Base-by-base conservation (phyloP, 2,329 filamentous ascomycete species). In the Boeremia lycopersici region DNA sequence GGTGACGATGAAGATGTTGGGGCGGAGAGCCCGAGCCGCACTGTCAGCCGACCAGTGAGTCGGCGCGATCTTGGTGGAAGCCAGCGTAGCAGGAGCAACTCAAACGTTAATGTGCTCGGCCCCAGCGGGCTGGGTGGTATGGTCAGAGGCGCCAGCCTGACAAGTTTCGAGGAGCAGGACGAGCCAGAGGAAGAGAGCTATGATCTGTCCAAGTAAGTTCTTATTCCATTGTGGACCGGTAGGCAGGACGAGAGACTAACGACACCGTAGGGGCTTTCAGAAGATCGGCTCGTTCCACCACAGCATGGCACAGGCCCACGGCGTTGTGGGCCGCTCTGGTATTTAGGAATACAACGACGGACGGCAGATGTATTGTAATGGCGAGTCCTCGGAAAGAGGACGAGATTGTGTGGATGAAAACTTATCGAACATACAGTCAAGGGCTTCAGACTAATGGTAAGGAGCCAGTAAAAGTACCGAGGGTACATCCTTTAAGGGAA, bases 221-320 rank as follows among this genome's bases (percentile, higher is more conserved):
- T 23, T 23, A 23, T 23, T 23, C 19, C 19, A 23, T 23, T 5
- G 5, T 2, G 19, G 19, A 23, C 5, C 5, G 19, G 3, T 5
- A 23, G 19, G 19, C 19, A 23, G 19, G 19, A 23, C 19, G 19
- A 23, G 12, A 44, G 17, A 49, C 64, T 73, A 59, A 73, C 52
- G 26, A 13, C 0, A 30, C 38, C 12, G 23, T 56, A 81, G 78
- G 70, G 79, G 79, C 23, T 81, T 81, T 67, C 77, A 80, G 58
- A 78, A 78, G 30, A 81, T 81, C 44, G 78, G 78, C 26, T 74
- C 75, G 2, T 81, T 79, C 60, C 79, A 81, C 42, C 67, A 68
- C 26, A 71, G 56, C 48, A 68, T 73, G 49, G 69, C 69, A 15
- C 69, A 71, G 35, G 65, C 64, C 11, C 71, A 73, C 23, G 66